Percentiles rank a stretch among this genome's conserved stretches.
Evolutionary conservation across 2,329 filamentous ascomycete species (phyloP).

Genomic region (Elsinoe fawcettii): DNA sequence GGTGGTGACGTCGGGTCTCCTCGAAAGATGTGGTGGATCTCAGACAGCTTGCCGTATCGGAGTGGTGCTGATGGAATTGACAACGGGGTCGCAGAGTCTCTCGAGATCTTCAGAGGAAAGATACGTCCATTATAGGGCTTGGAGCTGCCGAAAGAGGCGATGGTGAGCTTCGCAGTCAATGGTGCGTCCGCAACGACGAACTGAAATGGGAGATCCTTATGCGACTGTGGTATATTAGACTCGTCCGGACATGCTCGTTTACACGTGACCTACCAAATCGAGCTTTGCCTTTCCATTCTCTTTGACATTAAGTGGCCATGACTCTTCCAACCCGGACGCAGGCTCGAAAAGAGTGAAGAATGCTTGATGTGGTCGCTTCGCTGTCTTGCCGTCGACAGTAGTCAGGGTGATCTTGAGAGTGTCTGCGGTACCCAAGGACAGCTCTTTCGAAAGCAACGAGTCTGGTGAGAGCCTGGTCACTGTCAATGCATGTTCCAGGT

Average conservation of each 20-base stretch:
- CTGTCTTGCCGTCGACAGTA: constrained; percentile 66
- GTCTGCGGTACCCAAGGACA: constrained; percentile 44
- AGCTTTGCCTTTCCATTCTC: constrained; percentile 79
- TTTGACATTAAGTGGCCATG: constrained; percentile 76
- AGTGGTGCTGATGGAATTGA: constrained; percentile 58
- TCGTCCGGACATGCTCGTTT: neutral
- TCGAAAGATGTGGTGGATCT: constrained; percentile 89
- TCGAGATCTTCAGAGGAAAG: constrained; percentile 64
- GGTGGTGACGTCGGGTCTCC: constrained; percentile 72
- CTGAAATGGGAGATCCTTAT: constrained; percentile 81
- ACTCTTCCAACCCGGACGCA: constrained; percentile 70
- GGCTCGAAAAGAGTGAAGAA: constrained; percentile 77
- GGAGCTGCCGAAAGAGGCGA: constrained; percentile 77
- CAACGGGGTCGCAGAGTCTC: constrained; percentile 54
- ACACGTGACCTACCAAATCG: constrained; percentile 61
- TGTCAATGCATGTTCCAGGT: constrained; percentile 18
- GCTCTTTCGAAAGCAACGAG: constrained; percentile 49
- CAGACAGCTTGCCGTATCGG: constrained; percentile 73
- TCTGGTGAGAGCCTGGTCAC: constrained; percentile 37
- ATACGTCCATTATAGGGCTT: constrained; percentile 58
- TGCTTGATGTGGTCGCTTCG: constrained; percentile 85
- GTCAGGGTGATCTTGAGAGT: constrained; percentile 77
- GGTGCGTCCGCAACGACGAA: constrained; percentile 61
- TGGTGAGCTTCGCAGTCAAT: constrained; percentile 70
- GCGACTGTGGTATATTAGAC: constrained; percentile 50